Conservation (phyloP, 2,329 filamentous ascomycete genomes). For the Talaromyces atroroseus region DNA sequence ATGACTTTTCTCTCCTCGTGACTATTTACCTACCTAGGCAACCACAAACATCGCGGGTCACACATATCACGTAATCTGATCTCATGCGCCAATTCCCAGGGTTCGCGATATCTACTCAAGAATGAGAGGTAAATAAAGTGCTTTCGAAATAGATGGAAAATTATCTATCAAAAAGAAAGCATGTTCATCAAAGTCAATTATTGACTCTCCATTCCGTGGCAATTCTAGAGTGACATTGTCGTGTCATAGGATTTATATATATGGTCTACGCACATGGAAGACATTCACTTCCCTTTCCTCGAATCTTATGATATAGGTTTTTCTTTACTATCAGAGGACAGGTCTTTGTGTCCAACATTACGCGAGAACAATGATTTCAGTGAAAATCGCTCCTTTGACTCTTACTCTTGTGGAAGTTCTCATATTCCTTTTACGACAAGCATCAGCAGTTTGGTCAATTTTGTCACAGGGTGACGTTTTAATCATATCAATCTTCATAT, state of each 20-base stretch:
- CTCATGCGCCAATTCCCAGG: neutral
- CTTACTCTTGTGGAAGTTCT: neutral
- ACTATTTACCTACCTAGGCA: neutral
- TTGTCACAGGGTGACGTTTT: neutral
- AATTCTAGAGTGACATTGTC: neutral
- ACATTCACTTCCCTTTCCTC: neutral
- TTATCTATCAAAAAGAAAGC: neutral
- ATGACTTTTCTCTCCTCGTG: neutral
- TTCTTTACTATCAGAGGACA: neutral
- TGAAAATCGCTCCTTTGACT: neutral
- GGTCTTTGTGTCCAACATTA: neutral
- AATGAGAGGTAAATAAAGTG: neutral
- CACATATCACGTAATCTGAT: neutral
- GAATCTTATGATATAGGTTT: neutral
- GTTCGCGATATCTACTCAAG: neutral
- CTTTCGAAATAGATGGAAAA: neutral
- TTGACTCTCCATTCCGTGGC: neutral
- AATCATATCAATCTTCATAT: constrained; percentile 37
- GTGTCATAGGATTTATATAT: neutral
- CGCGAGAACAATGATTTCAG: neutral
- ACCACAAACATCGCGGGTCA: neutral
- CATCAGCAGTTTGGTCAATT: neutral
- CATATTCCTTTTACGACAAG: neutral
- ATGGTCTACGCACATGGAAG: neutral
- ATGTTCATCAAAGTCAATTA: neutral